These are phyloP conservation scores for Saccharomycopsis schoenii DNA, from an alignment of 805 yeast species.

Conservation along the genomic window DNA sequence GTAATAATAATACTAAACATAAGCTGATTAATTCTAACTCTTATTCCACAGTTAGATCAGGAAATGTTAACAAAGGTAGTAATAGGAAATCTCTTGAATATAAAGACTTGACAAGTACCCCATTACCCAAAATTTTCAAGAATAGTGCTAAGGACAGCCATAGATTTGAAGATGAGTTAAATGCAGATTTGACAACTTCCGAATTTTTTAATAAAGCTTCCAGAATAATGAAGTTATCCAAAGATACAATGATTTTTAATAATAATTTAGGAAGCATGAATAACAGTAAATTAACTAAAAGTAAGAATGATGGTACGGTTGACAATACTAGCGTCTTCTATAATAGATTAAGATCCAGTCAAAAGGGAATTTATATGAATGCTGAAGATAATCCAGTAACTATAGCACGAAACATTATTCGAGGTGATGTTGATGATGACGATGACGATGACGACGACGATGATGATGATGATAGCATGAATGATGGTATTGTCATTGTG, in stretches of 20 bases:
- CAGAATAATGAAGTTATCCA: constrained; percentile 22
- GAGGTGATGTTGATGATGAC: constrained; percentile 21
- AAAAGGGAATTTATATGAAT: constrained; percentile 24
- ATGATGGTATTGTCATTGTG: constrained; percentile 15
- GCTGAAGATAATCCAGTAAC: constrained; percentile 11
- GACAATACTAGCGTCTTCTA: not conserved
- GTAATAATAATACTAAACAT: not conserved
- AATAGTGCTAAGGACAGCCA: constrained; percentile 3
- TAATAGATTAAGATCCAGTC: constrained; percentile 9
- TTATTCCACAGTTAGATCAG: not conserved
- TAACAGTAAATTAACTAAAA: constrained; percentile 18
- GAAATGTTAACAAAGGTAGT: not conserved
- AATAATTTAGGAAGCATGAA: not conserved
- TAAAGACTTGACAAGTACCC: constrained; percentile 13
- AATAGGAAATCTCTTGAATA: not conserved
- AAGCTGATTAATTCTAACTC: not conserved
- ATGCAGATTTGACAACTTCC: constrained; percentile 5
- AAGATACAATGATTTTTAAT: constrained; percentile 23
- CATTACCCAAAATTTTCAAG: constrained; percentile 14
- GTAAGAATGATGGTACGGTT: constrained; percentile 9
- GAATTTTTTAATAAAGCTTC: constrained; percentile 26
- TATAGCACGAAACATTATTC: not conserved
- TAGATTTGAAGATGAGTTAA: not conserved
- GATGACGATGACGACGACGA: constrained; percentile 25
- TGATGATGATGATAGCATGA: constrained; percentile 18